Conservation (phyloP, 176 grass and related monocot species). For the Juncus effusus region DNA sequence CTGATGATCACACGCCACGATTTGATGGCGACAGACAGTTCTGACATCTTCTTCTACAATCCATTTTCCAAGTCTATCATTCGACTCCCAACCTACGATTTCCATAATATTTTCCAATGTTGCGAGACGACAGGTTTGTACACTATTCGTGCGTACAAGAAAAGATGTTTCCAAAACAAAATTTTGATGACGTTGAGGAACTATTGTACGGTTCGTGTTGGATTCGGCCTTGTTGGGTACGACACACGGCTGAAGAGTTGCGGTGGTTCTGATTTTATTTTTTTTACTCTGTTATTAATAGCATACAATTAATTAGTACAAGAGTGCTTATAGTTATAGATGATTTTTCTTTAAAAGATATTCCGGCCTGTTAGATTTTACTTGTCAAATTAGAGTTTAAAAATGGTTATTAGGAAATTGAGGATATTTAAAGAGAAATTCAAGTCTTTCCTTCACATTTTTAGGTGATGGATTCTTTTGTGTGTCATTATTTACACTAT, state of each 20-base stretch:
- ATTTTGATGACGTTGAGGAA: neutral
- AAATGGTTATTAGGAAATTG: too few species aligned
- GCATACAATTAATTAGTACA: too few species aligned
- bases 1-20: neutral
- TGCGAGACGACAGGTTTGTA: neutral
- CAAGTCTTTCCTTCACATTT: too few species aligned
- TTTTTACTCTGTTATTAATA: too few species aligned
- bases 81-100: neutral
- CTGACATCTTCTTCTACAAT: constrained; percentile 16
- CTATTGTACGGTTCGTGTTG: constrained; percentile 8
- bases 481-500: too few species aligned
- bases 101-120: neutral
- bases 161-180: neutral
- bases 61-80: constrained; percentile 16
- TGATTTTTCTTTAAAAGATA: too few species aligned
- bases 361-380: too few species aligned
- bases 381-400: too few species aligned
- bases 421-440: too few species aligned
- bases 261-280: constrained; percentile 9
- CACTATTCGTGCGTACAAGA: neutral
- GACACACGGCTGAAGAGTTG: neutral
- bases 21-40: too few species aligned
- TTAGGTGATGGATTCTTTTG: too few species aligned
- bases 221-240: constrained; percentile 13
- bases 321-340: too few species aligned